Conservation (phyloP, 2,329 filamentous ascomycete genomes). For the Cladosporium sp. region DNA sequence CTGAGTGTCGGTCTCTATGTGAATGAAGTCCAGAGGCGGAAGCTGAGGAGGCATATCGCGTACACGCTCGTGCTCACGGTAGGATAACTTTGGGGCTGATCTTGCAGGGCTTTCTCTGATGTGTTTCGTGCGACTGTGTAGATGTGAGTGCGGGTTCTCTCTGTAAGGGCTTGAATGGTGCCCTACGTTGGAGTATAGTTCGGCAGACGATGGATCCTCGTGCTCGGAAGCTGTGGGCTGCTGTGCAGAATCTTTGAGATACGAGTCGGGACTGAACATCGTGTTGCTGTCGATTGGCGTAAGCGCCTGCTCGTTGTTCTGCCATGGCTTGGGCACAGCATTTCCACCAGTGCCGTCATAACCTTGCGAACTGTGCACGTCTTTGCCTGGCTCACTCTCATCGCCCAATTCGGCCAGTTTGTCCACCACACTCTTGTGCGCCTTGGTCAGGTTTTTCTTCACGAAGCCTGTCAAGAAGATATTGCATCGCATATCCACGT, state of each 20-base stretch:
- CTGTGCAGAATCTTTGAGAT: background rate
- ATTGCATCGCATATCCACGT: conserved; percentile 80
- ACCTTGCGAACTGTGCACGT: background rate
- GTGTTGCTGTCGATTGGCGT: conserved; percentile 9
- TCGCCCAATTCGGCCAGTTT: conserved; percentile 5
- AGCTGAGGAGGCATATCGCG: background rate
- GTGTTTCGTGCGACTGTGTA: conserved; percentile 2
- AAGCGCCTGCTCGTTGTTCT: background rate
- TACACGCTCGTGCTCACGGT: conserved; percentile 7
- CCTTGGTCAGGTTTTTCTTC: conserved; percentile 77
- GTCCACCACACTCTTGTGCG: conserved; percentile 66
- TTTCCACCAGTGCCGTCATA: background rate
- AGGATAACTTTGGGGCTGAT: conserved; percentile 2
- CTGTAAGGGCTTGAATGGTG: background rate
- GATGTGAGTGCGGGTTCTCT: conserved; percentile 11
- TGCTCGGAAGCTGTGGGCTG: background rate
- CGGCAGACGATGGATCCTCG: background rate
- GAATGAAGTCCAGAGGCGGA: background rate
- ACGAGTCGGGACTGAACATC: conserved; percentile 9
- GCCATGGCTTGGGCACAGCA: background rate
- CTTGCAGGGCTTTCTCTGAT: conserved; percentile 1
- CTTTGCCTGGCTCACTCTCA: background rate
- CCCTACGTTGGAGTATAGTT: background rate
- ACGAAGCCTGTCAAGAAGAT: conserved; percentile 74
- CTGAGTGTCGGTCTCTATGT: background rate